phyloP scores from a whole-genome alignment of 495 filamentous ascomycete species.

The Beverwykella pulmonaria region DNA sequence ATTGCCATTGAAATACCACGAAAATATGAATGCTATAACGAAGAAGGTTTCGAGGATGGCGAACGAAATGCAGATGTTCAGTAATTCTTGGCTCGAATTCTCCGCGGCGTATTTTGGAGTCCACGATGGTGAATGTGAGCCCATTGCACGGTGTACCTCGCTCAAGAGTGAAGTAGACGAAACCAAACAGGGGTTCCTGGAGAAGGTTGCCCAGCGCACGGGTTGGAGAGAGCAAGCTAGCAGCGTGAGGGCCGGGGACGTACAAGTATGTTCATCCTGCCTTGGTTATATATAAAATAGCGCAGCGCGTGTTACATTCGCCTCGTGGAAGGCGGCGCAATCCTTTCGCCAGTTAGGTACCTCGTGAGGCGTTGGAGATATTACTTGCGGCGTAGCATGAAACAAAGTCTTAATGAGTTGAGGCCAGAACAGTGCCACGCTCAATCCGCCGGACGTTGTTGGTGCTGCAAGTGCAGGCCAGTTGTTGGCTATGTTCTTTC shows the following conservation, averaged over 20 bases:
- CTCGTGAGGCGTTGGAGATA: background rate
- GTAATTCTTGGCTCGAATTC: constrained; percentile 12
- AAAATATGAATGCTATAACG: constrained; percentile 28
- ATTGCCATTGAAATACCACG: constrained; percentile 22
- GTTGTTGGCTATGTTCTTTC: background rate
- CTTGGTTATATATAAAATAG: background rate
- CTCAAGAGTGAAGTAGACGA: background rate
- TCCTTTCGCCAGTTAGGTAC: background rate
- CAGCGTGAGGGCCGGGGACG: constrained; percentile 1
- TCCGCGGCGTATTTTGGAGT: background rate
- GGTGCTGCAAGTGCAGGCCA: background rate
- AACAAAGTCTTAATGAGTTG: background rate
- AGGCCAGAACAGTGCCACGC: background rate
- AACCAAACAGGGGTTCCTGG: background rate
- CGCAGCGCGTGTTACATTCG: background rate
- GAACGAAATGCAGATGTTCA: constrained; percentile 30
- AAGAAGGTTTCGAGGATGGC: constrained; percentile 29
- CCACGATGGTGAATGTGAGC: background rate
- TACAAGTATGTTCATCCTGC: background rate
- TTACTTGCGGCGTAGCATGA: constrained; percentile 1
- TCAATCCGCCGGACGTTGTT: background rate
- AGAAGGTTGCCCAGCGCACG: background rate
- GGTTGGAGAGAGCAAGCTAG: background rate
- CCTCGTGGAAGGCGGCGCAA: background rate
- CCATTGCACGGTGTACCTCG: background rate